phyloP scores from a whole-genome alignment of 768 basidiomycete genomes.

The Rubroboletus pulcherrimus region DNA sequence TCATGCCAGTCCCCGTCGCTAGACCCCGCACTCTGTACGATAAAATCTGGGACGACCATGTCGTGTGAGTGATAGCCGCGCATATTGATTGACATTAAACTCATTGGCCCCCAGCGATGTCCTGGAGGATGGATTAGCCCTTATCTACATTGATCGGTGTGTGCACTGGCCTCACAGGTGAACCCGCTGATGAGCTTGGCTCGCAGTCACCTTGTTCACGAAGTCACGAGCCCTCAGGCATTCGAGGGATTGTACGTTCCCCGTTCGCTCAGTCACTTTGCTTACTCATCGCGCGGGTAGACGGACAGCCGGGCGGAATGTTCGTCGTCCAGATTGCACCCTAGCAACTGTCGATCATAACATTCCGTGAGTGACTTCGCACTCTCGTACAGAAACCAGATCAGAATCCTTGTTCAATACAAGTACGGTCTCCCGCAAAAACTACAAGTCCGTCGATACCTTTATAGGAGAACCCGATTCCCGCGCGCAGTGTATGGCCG shows the following conservation, averaged over 20 bases:
- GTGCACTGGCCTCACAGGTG: conserved; percentile 3
- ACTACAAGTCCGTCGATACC: conserved; percentile 62
- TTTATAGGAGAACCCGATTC: conserved; percentile 87
- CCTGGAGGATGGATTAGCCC: conserved; percentile 71
- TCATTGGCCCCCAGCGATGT: conserved; percentile 46
- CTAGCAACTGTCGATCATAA: conserved; percentile 89
- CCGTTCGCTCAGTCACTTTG: neutral
- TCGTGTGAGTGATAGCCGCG: conserved; percentile 56
- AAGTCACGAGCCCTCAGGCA: conserved; percentile 93
- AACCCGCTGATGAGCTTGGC: neutral
- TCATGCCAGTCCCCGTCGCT: conserved; percentile 55
- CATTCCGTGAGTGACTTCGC: conserved; percentile 58
- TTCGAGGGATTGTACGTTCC: conserved; percentile 75
- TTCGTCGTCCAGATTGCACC: conserved; percentile 85
- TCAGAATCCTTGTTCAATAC: neutral
- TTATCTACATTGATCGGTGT: conserved; percentile 82
- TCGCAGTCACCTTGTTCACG: conserved; percentile 65
- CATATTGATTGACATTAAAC: conserved; percentile 6
- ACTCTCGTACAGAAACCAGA: neutral
- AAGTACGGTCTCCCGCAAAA: conserved; percentile 72
- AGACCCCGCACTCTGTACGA: conserved; percentile 90
- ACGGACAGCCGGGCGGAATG: conserved; percentile 68
- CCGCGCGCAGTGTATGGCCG: conserved; percentile 74
- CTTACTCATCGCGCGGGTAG: conserved; percentile 33
- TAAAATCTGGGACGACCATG: conserved; percentile 97